Evolutionary conservation across 2,329 filamentous ascomycete species (phyloP).

Genomic region (Gaeumannomyces sp.): DNA sequence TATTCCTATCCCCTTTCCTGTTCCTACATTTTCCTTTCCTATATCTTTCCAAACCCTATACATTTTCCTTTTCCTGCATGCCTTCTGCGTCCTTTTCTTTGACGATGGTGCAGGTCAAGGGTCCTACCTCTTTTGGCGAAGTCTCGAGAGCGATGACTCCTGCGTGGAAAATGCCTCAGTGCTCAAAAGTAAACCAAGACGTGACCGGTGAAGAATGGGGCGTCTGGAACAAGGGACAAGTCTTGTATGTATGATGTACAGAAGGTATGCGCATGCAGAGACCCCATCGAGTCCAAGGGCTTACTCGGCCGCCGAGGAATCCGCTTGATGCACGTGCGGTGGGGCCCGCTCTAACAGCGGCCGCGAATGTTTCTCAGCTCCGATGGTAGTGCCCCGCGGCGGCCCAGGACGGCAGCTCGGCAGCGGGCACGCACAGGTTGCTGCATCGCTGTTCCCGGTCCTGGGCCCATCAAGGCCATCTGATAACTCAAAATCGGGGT

Average conservation of each 20-base stretch:
- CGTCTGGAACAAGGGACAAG: not conserved
- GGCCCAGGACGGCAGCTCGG: not conserved
- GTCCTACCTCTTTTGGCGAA: too few species aligned
- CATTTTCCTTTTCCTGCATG: too few species aligned
- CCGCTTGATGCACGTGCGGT: not conserved
- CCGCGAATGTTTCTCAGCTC: not conserved
- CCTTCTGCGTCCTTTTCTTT: too few species aligned
- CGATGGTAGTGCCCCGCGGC: not conserved
- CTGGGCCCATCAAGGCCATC: not conserved
- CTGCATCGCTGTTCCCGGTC: not conserved
- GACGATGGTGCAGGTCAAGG: too few species aligned
- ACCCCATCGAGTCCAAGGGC: not conserved
- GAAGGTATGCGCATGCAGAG: not conserved
- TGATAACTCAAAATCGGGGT: slow-evolving; percentile 10
- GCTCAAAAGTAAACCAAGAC: too few species aligned
- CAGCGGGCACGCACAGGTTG: not conserved
- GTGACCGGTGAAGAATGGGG: not conserved
- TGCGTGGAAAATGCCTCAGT: too few species aligned
- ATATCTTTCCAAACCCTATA: too few species aligned
- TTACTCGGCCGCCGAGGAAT: too few species aligned
- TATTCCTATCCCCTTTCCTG: too few species aligned
- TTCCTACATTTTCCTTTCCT: too few species aligned
- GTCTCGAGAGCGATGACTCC: too few species aligned
- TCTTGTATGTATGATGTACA: not conserved
- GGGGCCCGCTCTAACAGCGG: too few species aligned